Percentiles rank a stretch among this genome's conserved stretches.
These are phyloP conservation scores for Phallus indusiatus DNA, from an alignment of 768 basidiomycete genomes.

Conservation along the genomic window DNA sequence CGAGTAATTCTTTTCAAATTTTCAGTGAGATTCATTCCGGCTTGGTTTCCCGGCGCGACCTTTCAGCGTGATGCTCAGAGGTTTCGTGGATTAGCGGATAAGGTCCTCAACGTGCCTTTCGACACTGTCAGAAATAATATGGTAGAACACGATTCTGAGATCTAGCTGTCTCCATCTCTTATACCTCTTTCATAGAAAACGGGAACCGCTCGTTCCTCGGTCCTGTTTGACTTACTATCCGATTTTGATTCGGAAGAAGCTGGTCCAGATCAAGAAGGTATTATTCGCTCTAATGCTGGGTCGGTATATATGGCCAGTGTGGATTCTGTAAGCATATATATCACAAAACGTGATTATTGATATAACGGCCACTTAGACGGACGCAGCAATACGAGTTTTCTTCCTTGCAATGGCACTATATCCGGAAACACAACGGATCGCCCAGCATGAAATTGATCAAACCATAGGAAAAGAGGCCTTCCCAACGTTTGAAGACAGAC, in stretches of 20 bases:
- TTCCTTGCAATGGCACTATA: not conserved
- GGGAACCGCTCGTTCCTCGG: not conserved
- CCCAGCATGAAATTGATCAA: not conserved
- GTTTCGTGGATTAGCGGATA: not conserved
- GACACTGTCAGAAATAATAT: not conserved
- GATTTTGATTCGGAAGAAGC: not conserved
- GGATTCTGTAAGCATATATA: not conserved
- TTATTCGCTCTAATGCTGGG: not conserved
- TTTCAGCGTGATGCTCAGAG: not conserved
- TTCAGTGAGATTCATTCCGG: conserved; percentile 1
- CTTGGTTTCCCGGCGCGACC: not conserved
- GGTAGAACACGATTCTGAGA: not conserved
- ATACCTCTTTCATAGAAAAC: not conserved
- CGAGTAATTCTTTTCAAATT: not conserved
- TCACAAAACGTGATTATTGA: not conserved
- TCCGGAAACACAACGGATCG: not conserved
- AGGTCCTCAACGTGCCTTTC: not conserved
- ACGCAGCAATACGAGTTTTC: not conserved
- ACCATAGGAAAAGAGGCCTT: not conserved
- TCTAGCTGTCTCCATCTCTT: not conserved
- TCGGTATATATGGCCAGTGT: not conserved
- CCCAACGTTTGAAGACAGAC: not conserved
- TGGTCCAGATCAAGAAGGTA: not conserved
- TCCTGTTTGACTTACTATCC: not conserved
- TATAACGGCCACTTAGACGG: not conserved